phyloP scores from a whole-genome alignment of 176 grass and related monocot species.

The Puya raimondii region DNA sequence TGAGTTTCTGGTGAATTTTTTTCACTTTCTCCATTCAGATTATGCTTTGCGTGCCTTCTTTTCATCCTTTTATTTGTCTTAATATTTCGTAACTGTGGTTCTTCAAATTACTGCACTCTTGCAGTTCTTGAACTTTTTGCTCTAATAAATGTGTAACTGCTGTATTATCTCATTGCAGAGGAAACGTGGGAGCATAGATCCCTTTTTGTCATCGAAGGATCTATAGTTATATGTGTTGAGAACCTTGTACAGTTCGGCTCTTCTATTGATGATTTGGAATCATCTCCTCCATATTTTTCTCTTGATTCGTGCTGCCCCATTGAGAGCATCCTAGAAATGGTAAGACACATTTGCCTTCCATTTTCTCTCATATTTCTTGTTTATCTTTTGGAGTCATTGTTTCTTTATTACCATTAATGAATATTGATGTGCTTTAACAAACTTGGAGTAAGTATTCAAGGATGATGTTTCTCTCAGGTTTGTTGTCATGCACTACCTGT shows the following conservation, averaged over 20 bases:
- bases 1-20: too few relatives aligned
- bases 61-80: too few relatives aligned
- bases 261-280: conserved; percentile 26
- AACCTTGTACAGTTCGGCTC: conserved; percentile 63
- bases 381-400: conserved; percentile 1
- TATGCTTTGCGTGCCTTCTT: too few relatives aligned
- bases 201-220: conserved; percentile 47
- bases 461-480: too few relatives aligned
- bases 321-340: conserved; percentile 71
- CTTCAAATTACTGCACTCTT: too few relatives aligned
- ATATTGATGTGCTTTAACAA: too few relatives aligned
- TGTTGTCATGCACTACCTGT: too few relatives aligned
- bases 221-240: conserved; percentile 75
- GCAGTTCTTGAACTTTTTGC: too few relatives aligned
- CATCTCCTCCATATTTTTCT: conserved; percentile 46
- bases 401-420: not conserved
- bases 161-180: conserved; percentile 22
- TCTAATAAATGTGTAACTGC: too few relatives aligned
- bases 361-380: conserved; percentile 20
- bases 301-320: conserved; percentile 57
- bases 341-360: conserved; percentile 32
- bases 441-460: too few relatives aligned
- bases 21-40: too few relatives aligned
- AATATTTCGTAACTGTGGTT: too few relatives aligned
- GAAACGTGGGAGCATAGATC: conserved; percentile 48